phyloP scores from a whole-genome alignment of 2,329 filamentous ascomycete species.

The Cordyceps cicadae region DNA sequence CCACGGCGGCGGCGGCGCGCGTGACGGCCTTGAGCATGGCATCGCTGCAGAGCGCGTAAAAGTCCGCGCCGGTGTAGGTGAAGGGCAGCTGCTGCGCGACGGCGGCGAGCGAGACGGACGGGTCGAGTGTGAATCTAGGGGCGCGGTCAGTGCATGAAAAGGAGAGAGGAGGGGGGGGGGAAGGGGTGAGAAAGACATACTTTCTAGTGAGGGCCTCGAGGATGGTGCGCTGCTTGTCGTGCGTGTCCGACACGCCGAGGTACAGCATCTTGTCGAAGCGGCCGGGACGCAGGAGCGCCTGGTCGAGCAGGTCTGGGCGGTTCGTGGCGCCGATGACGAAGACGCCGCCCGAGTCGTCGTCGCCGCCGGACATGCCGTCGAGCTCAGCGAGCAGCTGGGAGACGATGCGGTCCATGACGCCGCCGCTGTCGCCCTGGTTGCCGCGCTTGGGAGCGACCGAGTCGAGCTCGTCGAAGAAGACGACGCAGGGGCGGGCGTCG shows the following conservation, averaged over 20 bases:
- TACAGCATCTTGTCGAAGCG: slow-evolving; percentile 99
- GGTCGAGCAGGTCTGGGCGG: slow-evolving; percentile 84
- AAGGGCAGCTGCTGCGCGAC: slow-evolving; percentile 77
- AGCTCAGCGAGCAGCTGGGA: slow-evolving; percentile 90
- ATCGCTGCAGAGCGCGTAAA: slow-evolving; percentile 94
- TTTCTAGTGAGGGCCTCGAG: slow-evolving; percentile 91
- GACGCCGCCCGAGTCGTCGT: slow-evolving; percentile 76
- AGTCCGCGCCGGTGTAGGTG: slow-evolving; percentile 94
- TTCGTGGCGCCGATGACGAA: slow-evolving; percentile 98
- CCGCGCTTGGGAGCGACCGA: slow-evolving; percentile 93
- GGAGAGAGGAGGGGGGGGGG: neutral
- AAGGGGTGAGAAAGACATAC: slow-evolving; percentile 37
- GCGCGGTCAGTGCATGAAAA: neutral
- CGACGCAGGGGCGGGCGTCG: slow-evolving; percentile 78
- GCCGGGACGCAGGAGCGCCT: slow-evolving; percentile 78
- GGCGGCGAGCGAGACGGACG: slow-evolving; percentile 63
- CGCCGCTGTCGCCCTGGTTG: slow-evolving; percentile 93
- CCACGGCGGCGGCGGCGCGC: slow-evolving; percentile 73
- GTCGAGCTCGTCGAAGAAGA: slow-evolving; percentile 91
- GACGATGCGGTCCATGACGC: slow-evolving; percentile 97
- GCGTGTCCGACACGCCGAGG: slow-evolving; percentile 89
- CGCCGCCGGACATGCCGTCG: slow-evolving; percentile 94
- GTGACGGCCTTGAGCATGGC: slow-evolving; percentile 99
- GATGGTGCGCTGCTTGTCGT: slow-evolving; percentile 92
- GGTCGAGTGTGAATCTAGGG: slow-evolving; percentile 71